A percentile compares a stretch with the other conserved stretches of the same genome.
phyloP scores from a whole-genome alignment of 1,139 yeast genomes.

The Geotrichum citri-aurantii region DNA sequence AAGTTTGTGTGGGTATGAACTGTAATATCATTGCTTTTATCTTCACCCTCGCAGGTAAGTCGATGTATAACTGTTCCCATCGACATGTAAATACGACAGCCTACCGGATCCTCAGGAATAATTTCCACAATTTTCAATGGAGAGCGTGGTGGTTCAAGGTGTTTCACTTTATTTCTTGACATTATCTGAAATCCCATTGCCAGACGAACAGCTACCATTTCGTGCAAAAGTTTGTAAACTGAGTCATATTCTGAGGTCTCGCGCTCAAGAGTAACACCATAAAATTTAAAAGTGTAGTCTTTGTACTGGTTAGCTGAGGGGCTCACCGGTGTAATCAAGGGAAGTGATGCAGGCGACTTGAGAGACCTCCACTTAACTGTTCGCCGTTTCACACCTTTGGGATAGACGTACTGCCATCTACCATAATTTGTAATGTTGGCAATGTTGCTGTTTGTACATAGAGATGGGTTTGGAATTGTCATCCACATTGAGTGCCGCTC shows the following conservation, averaged over 20 bases:
- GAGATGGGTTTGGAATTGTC: slow-evolving; percentile 31
- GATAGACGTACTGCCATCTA: slow-evolving; percentile 88
- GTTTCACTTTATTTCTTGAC: slow-evolving; percentile 58
- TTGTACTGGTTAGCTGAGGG: slow-evolving; percentile 62
- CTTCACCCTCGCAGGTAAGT: slow-evolving; percentile 62
- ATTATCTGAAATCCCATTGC: slow-evolving; percentile 89
- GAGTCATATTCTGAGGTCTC: slow-evolving; percentile 51
- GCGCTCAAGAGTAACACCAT: slow-evolving; percentile 55
- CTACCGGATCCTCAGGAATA: slow-evolving; percentile 44
- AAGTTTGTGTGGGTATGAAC: slow-evolving; percentile 61
- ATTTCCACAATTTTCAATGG: slow-evolving; percentile 38
- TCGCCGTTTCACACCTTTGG: slow-evolving; percentile 57
- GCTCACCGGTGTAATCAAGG: slow-evolving; percentile 69
- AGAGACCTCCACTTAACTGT: slow-evolving; percentile 87
- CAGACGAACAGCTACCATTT: slow-evolving; percentile 79
- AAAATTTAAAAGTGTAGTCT: slow-evolving; percentile 47
- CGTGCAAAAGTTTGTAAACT: slow-evolving; percentile 64
- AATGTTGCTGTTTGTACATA: slow-evolving; percentile 23
- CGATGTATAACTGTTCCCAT: slow-evolving; percentile 83
- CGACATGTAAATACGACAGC: slow-evolving; percentile 64
- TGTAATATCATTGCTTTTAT: slow-evolving; percentile 42
- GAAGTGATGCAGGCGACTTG: slow-evolving; percentile 89
- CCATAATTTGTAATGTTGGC: slow-evolving; percentile 41
- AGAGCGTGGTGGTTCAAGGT: slow-evolving; percentile 65
- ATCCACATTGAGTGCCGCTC: slow-evolving; percentile 27